These are phyloP conservation scores for peach (Prunus persica) DNA, from an alignment of 306 rosid species.

Conservation along the genomic window DNA sequence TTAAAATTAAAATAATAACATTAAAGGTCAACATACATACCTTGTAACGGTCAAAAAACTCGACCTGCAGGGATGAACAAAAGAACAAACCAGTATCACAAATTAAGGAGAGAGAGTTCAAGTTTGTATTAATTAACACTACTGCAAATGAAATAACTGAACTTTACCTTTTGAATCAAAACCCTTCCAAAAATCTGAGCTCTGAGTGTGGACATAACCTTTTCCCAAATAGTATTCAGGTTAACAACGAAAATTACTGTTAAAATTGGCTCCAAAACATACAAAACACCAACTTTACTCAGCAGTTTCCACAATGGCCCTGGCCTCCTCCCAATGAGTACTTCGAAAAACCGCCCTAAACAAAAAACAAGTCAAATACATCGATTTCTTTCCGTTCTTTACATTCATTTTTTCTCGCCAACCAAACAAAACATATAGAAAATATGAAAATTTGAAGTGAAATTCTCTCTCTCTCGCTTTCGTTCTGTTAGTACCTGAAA, in stretches of 20 bases:
- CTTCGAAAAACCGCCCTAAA: constrained; percentile 84
- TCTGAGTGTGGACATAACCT: constrained; percentile 84
- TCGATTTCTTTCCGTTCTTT: not conserved
- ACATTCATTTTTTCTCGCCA: not conserved
- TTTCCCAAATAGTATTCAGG: constrained; percentile 87
- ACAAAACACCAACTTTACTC: constrained; percentile 69
- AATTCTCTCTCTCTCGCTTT: too few relatives aligned
- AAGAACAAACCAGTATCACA: constrained; percentile 1
- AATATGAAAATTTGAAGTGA: not conserved
- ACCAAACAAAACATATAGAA: not conserved
- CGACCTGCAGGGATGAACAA: constrained; percentile 54
- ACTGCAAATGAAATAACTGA: not conserved
- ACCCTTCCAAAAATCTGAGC: constrained; percentile 87
- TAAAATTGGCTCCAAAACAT: constrained; percentile 88
- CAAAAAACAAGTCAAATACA: not conserved
- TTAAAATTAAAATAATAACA: not conserved
- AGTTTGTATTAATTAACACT: not conserved
- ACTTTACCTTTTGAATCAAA: constrained; percentile 78
- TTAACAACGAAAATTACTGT: constrained; percentile 74
- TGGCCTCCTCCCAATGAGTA: constrained; percentile 73
- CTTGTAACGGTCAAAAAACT: constrained; percentile 92
- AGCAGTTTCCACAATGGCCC: constrained; percentile 87
- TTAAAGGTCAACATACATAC: constrained; percentile 35
- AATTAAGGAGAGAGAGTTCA: not conserved
- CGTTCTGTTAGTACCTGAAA: constrained; percentile 45